Evolutionary conservation across 345 rosid species (phyloP).

Genomic region (Abelmoschus esculentus): DNA sequence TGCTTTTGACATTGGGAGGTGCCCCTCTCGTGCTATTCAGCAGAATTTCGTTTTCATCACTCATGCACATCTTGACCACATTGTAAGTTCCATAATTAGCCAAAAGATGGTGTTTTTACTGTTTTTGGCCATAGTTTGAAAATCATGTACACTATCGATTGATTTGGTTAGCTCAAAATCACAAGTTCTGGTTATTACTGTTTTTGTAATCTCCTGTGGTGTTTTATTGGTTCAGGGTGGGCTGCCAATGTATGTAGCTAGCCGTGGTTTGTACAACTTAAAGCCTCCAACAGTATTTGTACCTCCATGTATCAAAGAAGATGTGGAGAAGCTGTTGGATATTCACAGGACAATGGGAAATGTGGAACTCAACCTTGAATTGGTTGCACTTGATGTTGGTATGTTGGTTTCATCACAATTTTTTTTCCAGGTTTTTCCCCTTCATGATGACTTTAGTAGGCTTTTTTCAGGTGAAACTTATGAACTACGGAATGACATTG

Average conservation of each 20-base stretch:
- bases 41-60: conserved; percentile 90
- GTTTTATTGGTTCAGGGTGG: conserved; percentile 49
- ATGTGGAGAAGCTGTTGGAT: conserved; percentile 78
- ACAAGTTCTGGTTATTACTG: neutral
- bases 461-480: conserved; percentile 73
- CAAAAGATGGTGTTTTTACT: neutral
- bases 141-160: neutral
- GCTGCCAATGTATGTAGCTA: conserved; percentile 82
- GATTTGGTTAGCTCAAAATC: neutral
- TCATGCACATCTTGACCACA: conserved; percentile 94
- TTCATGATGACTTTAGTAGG: conserved; percentile 9
- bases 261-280: conserved; percentile 78
- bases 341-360: conserved; percentile 78
- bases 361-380: conserved; percentile 67
- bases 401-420: conserved; percentile 17
- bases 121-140: neutral
- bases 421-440: neutral
- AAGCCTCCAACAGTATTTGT: conserved; percentile 85
- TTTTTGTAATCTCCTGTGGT: neutral
- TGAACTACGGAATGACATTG: conserved; percentile 75
- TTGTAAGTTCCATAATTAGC: conserved; percentile 33
- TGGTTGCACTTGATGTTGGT: conserved; percentile 80
- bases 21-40: conserved; percentile 80
- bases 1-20: conserved; percentile 88
- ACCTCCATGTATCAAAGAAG: conserved; percentile 74